These are phyloP conservation scores for Hortaea sp. DNA, from an alignment of 2,329 filamentous ascomycete species.

Conservation along the genomic window DNA sequence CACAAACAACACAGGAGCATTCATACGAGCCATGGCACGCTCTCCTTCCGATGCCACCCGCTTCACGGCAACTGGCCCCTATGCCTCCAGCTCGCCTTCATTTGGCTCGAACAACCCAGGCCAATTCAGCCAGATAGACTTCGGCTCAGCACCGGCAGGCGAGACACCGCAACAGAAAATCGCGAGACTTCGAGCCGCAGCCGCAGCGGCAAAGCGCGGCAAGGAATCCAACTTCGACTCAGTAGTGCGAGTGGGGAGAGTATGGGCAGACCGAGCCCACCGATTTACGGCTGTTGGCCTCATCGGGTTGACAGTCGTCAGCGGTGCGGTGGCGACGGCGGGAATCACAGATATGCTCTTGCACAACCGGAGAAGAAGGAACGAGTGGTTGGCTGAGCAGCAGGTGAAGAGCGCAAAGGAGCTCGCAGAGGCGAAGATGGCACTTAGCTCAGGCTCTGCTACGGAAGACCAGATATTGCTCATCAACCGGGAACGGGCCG, in stretches of 20 bases:
- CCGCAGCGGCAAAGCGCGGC: slow-evolving; percentile 36
- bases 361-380: slow-evolving; percentile 56
- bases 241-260: slow-evolving; percentile 42
- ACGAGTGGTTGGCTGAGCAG: slow-evolving; percentile 49
- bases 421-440: slow-evolving; percentile 34
- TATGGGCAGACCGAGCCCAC: slow-evolving; percentile 52
- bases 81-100: slow-evolving; percentile 54
- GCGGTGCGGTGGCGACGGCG: slow-evolving; percentile 51
- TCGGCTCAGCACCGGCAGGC: slow-evolving; percentile 29
- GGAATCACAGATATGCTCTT: slow-evolving; percentile 56
- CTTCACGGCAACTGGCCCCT: slow-evolving; percentile 61
- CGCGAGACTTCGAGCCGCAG: slow-evolving; percentile 40
- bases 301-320: slow-evolving; percentile 52
- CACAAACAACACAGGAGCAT: background rate
- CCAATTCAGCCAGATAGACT: slow-evolving; percentile 15
- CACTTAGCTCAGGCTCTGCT: slow-evolving; percentile 34
- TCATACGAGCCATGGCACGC: slow-evolving; percentile 41
- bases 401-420: slow-evolving; percentile 34
- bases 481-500: slow-evolving; percentile 51
- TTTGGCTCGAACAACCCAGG: slow-evolving; percentile 26
- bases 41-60: slow-evolving; percentile 72
- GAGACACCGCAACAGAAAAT: slow-evolving; percentile 47
- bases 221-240: slow-evolving; percentile 47
- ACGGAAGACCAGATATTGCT: slow-evolving; percentile 43
- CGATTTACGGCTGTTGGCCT: slow-evolving; percentile 49